phyloP scores from a whole-genome alignment of 495 filamentous ascomycete genomes.

The Rostrohypoxylon terebratum region DNA sequence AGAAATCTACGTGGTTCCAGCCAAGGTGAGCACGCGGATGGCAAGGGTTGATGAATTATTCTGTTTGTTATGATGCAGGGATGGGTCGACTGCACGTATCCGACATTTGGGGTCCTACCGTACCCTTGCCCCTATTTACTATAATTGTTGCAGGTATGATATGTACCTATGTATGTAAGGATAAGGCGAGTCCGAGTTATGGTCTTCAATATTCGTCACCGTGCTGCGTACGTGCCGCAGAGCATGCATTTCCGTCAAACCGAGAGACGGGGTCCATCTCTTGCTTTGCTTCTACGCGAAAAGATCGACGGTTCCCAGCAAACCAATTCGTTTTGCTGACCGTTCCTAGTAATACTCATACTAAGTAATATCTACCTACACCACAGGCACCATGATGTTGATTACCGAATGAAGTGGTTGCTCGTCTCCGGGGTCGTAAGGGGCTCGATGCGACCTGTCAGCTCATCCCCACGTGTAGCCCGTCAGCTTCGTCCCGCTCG shows the following conservation, averaged over 20 bases:
- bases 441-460: constrained; percentile 32
- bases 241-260: neutral
- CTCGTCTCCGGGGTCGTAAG: constrained; percentile 22
- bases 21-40: constrained; percentile 18
- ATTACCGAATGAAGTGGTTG: constrained; percentile 7
- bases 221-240: constrained; percentile 9
- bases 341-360: constrained; percentile 14
- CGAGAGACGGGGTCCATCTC: neutral
- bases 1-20: constrained; percentile 3
- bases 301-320: constrained; percentile 4
- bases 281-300: constrained; percentile 1
- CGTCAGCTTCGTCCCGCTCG: constrained; percentile 20
- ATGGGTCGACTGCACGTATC: constrained; percentile 13
- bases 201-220: constrained; percentile 10
- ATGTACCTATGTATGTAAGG: constrained; percentile 23
- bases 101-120: constrained; percentile 29
- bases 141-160: constrained; percentile 11
- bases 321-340: constrained; percentile 17
- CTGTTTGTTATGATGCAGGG: constrained; percentile 28
- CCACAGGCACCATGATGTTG: constrained; percentile 24
- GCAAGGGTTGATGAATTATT: constrained; percentile 27
- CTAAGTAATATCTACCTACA: no score
- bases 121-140: constrained; percentile 25
- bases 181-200: constrained; percentile 11
- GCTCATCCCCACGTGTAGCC: constrained; percentile 31